Evolutionary conservation across 495 filamentous ascomycete genomes (phyloP).

Genomic region (Xylaria cubensis): DNA sequence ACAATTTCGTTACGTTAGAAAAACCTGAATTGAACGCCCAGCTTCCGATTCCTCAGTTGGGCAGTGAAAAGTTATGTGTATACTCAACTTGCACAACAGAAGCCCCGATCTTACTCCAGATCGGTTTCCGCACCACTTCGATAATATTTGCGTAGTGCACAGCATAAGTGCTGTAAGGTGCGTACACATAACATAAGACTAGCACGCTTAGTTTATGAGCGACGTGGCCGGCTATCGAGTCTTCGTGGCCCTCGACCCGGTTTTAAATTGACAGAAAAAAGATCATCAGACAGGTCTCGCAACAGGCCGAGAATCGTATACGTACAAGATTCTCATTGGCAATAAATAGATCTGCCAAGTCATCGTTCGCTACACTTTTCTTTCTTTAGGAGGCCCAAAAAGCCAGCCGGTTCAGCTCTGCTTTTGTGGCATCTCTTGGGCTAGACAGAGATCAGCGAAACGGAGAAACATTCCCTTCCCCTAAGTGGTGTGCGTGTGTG

Average conservation of each 20-base stretch:
- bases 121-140: slow-evolving; percentile 8
- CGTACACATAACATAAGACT: slow-evolving; percentile 10
- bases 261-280: slow-evolving; percentile 15
- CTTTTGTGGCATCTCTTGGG: background rate
- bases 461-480: background rate
- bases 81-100: background rate
- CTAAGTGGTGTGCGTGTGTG: slow-evolving; percentile 1
- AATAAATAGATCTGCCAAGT: background rate
- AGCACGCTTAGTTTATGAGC: background rate
- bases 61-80: background rate
- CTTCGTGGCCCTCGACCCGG: slow-evolving; percentile 1
- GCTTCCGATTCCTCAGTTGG: background rate
- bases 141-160: background rate
- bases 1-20: background rate
- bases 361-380: background rate
- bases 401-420: slow-evolving; percentile 14
- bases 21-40: background rate
- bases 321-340: background rate
- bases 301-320: background rate
- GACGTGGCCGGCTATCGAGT: slow-evolving; percentile 26
- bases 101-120: slow-evolving; percentile 1
- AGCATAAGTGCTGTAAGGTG: background rate
- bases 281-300: slow-evolving; percentile 1
- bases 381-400: slow-evolving; percentile 1
- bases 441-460: background rate